Percentiles rank a stretch among this genome's conserved stretches.
Conservation (phyloP, 345 rosid species). For the Theobroma cacao region DNA sequence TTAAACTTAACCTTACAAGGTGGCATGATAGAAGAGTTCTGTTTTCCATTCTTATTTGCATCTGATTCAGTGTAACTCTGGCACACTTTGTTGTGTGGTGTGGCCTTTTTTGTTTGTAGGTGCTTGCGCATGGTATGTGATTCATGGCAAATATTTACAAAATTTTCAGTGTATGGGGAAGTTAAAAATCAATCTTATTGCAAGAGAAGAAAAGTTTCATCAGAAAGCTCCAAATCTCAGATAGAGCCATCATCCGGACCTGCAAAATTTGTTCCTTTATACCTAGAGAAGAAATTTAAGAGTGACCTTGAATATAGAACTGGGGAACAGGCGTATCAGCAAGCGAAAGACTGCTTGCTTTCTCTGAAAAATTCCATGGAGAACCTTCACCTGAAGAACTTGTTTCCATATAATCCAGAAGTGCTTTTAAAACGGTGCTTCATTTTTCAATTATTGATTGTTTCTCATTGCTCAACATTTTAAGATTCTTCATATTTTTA, state of each 20-base stretch:
- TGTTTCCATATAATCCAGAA: slow-evolving; percentile 79
- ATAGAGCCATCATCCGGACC: slow-evolving; percentile 10
- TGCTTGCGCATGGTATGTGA: slow-evolving; percentile 54
- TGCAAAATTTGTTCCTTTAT: slow-evolving; percentile 4
- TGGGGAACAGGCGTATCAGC: slow-evolving; percentile 31
- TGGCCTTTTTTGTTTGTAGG: slow-evolving; percentile 32
- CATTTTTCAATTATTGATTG: slow-evolving; percentile 13
- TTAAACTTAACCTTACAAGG: background rate
- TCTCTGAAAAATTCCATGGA: slow-evolving; percentile 61
- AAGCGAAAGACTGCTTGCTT: slow-evolving; percentile 72
- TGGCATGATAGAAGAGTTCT: background rate
- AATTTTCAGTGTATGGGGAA: slow-evolving; percentile 33
- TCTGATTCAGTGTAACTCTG: background rate
- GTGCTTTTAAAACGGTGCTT: slow-evolving; percentile 75
- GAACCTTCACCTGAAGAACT: slow-evolving; percentile 60
- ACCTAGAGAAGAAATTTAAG: slow-evolving; percentile 16
- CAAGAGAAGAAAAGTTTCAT: slow-evolving; percentile 52
- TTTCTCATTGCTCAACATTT: background rate
- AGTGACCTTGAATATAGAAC: slow-evolving; percentile 16
- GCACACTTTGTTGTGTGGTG: background rate
- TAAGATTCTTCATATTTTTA: background rate
- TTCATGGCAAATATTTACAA: slow-evolving; percentile 55
- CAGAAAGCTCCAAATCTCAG: slow-evolving; percentile 25
- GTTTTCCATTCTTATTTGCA: background rate
- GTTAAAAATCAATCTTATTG: slow-evolving; percentile 25